Evolutionary conservation across 1,284 basidiomycete genomes (phyloP).

Genomic region (Boletus subluridellus): DNA sequence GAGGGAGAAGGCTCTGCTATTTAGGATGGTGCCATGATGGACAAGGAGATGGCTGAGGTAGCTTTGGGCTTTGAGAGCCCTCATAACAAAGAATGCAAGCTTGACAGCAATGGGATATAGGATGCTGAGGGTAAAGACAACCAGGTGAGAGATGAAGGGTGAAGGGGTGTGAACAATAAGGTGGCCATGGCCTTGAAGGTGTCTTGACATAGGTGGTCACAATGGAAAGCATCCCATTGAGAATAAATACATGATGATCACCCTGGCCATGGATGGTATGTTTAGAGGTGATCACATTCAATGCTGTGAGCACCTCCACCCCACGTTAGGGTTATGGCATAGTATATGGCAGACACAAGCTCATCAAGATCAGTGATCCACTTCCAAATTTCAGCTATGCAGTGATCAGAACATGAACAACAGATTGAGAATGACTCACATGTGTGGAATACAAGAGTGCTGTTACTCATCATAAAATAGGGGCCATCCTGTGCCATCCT

Average conservation of each 20-base stretch:
- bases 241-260: not conserved
- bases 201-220: not conserved
- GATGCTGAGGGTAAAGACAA: not conserved
- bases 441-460: not conserved
- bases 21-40: not conserved
- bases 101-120: not conserved
- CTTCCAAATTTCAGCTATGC: not conserved
- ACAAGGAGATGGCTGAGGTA: slow-evolving; percentile 6
- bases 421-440: not conserved
- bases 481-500: not conserved
- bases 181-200: slow-evolving; percentile 1
- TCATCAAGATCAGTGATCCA: slow-evolving; percentile 3
- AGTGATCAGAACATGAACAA: no score
- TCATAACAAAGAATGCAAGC: not conserved
- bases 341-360: slow-evolving; percentile 5
- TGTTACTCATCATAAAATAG: not conserved
- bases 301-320: not conserved
- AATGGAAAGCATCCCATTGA: not conserved
- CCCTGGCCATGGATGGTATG: slow-evolving; percentile 1
- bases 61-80: not conserved
- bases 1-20: not conserved
- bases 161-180: slow-evolving; percentile 4
- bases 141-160: not conserved
- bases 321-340: not conserved
- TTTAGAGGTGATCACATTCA: slow-evolving; percentile 1